These are phyloP conservation scores for Urochloa ruziziensis DNA, from an alignment of 176 grass and related monocot species.

Conservation along the genomic window DNA sequence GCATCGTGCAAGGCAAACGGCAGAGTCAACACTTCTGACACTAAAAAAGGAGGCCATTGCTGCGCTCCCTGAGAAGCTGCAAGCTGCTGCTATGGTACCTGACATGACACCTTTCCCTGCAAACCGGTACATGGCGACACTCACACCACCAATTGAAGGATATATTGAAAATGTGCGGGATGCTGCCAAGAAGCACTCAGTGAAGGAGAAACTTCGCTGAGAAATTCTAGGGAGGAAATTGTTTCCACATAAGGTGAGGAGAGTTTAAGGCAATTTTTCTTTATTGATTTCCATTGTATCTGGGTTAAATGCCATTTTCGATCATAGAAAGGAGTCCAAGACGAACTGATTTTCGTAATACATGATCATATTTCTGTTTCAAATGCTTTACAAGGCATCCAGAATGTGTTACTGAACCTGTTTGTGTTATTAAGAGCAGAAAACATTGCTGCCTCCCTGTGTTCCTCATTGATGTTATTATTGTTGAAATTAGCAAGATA, in stretches of 20 bases:
- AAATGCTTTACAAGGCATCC: constrained; percentile 5
- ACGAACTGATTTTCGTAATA: background rate
- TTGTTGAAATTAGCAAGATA: background rate
- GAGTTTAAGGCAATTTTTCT: background rate
- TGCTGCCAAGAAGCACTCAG: constrained; percentile 57
- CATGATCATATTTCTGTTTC: background rate
- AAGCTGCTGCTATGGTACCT: constrained; percentile 62
- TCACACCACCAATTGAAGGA: constrained; percentile 91
- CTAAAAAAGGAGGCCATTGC: constrained; percentile 80
- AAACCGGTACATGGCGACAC: constrained; percentile 81
- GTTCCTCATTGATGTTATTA: background rate
- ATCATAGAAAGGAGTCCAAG: background rate
- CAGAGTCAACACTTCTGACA: constrained; percentile 55
- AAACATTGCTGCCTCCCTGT: background rate
- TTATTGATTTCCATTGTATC: background rate
- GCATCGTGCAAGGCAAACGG: constrained; percentile 70
- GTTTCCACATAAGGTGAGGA: background rate
- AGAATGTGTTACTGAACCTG: no score
- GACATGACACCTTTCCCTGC: constrained; percentile 78
- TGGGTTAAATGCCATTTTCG: background rate
- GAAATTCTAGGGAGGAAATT: constrained; percentile 7
- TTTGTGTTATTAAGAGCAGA: background rate
- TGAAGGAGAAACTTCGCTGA: constrained; percentile 76
- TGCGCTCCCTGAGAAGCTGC: constrained; percentile 74
- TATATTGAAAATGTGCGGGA: constrained; percentile 71